These are phyloP conservation scores for Volvariella volvacea DNA, from an alignment of 1,284 basidiomycete genomes.

Conservation along the genomic window DNA sequence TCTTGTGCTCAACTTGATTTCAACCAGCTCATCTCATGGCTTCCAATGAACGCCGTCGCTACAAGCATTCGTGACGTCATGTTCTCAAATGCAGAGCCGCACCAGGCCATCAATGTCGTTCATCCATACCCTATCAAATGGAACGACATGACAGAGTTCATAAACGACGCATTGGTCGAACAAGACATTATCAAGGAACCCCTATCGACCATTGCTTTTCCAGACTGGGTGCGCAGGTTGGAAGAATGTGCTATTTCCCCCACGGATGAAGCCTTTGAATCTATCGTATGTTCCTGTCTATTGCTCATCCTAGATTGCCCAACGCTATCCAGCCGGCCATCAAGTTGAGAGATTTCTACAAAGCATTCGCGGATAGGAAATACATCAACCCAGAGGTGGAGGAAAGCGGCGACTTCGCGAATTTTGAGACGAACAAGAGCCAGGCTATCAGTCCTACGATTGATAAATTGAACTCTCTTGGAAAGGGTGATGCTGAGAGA, in stretches of 20 bases:
- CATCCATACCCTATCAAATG: conserved; percentile 13
- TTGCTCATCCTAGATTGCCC: neutral
- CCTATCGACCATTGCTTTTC: conserved; percentile 8
- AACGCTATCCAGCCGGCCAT: conserved; percentile 10
- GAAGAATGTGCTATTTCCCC: conserved; percentile 2
- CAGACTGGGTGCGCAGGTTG: conserved; percentile 10
- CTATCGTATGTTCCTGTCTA: conserved; percentile 4
- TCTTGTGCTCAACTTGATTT: neutral
- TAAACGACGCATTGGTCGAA: conserved; percentile 5
- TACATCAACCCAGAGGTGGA: neutral
- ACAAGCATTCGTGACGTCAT: conserved; percentile 10
- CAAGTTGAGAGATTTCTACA: conserved; percentile 8
- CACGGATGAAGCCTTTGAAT: conserved; percentile 2
- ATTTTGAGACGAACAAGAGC: neutral
- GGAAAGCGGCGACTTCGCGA: neutral
- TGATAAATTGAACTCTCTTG: neutral
- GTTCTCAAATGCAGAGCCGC: conserved; percentile 5
- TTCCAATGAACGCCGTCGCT: conserved; percentile 13
- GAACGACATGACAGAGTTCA: conserved; percentile 8
- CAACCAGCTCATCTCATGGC: conserved; percentile 11
- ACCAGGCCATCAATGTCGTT: conserved; percentile 10
- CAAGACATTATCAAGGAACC: neutral
- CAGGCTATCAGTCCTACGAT: neutral
- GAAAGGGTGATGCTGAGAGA: neutral
- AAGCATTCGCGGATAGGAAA: neutral